Conservation (phyloP, 2,329 filamentous ascomycete genomes). For the Scedosporium minutisporum region DNA sequence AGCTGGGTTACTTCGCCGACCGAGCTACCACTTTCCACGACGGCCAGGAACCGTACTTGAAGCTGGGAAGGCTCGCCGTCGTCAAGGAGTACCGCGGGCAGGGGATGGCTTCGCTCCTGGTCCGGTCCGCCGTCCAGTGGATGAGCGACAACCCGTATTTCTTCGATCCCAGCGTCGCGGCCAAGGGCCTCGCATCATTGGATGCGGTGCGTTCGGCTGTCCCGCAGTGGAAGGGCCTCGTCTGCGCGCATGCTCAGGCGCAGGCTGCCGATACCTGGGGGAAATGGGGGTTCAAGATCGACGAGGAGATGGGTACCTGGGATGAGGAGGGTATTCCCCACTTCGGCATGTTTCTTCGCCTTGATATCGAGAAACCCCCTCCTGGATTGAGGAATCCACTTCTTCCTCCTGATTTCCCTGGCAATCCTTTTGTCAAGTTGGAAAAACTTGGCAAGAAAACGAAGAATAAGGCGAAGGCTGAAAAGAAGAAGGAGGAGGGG, state of each 20-base stretch:
- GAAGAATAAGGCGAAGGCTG: neutral
- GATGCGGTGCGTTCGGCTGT: conserved; percentile 26
- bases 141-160: conserved; percentile 48
- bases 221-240: conserved; percentile 63
- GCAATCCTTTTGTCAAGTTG: neutral
- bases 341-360: conserved; percentile 65
- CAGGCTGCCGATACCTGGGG: conserved; percentile 55
- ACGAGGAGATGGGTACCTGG: conserved; percentile 69
- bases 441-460: neutral
- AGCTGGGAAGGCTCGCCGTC: conserved; percentile 70
- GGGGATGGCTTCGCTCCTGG: conserved; percentile 55
- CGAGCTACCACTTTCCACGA: conserved; percentile 44
- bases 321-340: conserved; percentile 76
- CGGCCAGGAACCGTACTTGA: conserved; percentile 66
- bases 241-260: conserved; percentile 72
- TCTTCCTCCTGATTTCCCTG: neutral
- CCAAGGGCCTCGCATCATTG: conserved; percentile 32
- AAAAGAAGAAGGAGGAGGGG: neutral
- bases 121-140: conserved; percentile 61
- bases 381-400: neutral
- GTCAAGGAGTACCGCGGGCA: conserved; percentile 53
- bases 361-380: conserved; percentile 19
- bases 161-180: conserved; percentile 41
- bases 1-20: conserved; percentile 22
- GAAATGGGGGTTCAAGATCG: conserved; percentile 62